phyloP scores from a whole-genome alignment of 345 rosid species.

The Moricandia arvensis region DNA sequence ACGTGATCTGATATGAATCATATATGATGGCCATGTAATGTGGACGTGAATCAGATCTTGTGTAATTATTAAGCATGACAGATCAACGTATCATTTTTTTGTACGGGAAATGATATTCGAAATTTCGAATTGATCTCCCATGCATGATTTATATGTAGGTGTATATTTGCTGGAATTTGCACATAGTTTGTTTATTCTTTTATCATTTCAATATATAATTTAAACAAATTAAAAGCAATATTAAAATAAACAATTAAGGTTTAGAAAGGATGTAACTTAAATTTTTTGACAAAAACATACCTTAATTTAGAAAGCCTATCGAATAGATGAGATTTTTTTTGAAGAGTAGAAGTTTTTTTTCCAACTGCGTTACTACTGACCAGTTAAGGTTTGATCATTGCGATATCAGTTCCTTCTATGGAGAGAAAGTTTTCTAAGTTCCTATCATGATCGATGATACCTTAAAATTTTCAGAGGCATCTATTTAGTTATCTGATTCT shows the following conservation, averaged over 20 bases:
- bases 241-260: not conserved
- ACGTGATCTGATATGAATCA: conserved; percentile 19
- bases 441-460: not conserved
- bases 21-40: not conserved
- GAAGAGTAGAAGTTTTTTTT: not conserved
- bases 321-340: not conserved
- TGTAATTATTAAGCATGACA: conserved; percentile 21
- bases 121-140: not conserved
- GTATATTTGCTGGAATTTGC: conserved; percentile 4
- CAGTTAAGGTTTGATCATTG: not conserved
- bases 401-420: not conserved
- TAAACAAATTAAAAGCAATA: not conserved
- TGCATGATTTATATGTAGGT: not conserved
- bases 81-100: conserved; percentile 12
- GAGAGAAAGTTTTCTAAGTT: not conserved
- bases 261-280: not conserved
- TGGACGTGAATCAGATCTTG: conserved; percentile 27
- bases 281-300: not conserved
- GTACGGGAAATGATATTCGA: not conserved
- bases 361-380: not conserved
- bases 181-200: not conserved
- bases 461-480: not conserved
- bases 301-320: not conserved
- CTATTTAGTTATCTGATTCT: not conserved
- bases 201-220: not conserved